Evolutionary conservation across 2,329 filamentous ascomycete genomes (phyloP).

Genomic region (Colletotrichum simmondsii): DNA sequence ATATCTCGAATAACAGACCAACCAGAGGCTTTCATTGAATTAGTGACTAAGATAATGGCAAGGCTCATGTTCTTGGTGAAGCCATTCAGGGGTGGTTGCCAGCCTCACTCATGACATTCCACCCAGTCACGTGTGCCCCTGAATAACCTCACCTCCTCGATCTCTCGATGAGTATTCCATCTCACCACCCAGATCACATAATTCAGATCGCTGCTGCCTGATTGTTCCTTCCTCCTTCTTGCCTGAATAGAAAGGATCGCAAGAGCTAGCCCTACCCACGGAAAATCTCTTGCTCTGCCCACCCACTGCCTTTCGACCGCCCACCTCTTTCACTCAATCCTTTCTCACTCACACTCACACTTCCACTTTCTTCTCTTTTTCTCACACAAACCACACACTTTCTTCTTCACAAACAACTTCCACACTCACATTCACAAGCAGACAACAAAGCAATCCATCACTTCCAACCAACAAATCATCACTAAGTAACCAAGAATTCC

Average conservation of each 20-base stretch:
- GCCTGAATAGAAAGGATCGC: background rate
- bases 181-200: background rate
- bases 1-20: background rate
- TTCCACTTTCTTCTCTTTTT: background rate
- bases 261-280: background rate
- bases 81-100: too few species aligned
- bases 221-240: background rate
- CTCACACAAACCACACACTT: background rate
- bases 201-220: background rate
- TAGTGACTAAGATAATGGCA: background rate
- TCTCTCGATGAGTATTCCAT: background rate
- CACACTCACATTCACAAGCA: background rate
- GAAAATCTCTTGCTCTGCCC: background rate
- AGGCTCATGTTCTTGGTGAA: background rate
- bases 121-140: background rate
- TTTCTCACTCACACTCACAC: background rate
- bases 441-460: background rate
- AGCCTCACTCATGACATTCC: background rate
- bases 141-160: background rate
- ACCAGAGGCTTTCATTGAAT: too few species aligned
- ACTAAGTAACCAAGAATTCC: background rate
- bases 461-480: background rate
- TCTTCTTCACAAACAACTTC: background rate
- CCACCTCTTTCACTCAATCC: background rate
- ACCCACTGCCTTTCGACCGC: background rate